Percentiles rank a stretch among this genome's conserved stretches.
Evolutionary conservation across 805 yeast species (phyloP).

Genomic region (Candida maesae): DNA sequence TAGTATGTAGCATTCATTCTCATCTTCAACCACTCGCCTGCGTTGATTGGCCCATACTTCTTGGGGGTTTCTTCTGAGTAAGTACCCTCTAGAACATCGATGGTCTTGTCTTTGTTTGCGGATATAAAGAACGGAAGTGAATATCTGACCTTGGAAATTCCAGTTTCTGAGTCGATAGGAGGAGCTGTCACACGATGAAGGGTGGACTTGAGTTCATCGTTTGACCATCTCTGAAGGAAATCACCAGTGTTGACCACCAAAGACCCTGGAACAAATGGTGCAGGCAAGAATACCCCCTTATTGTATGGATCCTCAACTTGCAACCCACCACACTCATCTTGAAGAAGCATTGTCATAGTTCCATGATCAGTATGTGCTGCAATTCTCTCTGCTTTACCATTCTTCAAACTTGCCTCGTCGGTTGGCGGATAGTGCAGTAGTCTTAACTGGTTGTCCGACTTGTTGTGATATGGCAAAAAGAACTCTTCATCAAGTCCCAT

Average conservation of each 20-base stretch:
- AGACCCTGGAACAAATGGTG: constrained; percentile 19
- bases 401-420: constrained; percentile 13
- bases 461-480: constrained; percentile 20
- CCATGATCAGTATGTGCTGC: constrained; percentile 29
- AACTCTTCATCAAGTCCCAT: constrained; percentile 22
- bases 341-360: constrained; percentile 25
- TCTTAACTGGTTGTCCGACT: constrained; percentile 25
- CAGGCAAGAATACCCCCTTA: constrained; percentile 19
- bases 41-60: constrained; percentile 26
- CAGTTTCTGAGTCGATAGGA: constrained; percentile 18
- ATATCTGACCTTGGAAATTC: constrained; percentile 22
- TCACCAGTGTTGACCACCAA: constrained; percentile 25
- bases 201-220: constrained; percentile 25
- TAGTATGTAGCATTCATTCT: constrained; percentile 24
- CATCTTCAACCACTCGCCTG: constrained; percentile 22
- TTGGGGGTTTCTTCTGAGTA: constrained; percentile 23
- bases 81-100: constrained; percentile 27
- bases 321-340: constrained; percentile 26
- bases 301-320: constrained; percentile 23
- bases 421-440: constrained; percentile 27
- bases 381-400: constrained; percentile 25
- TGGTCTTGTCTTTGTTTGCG: constrained; percentile 22
- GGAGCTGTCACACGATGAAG: constrained; percentile 26
- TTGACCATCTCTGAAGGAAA: constrained; percentile 28
- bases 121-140: constrained; percentile 28